Conservation (phyloP, 164 flowering plant genomes). For the Hamamelis virginiana region DNA sequence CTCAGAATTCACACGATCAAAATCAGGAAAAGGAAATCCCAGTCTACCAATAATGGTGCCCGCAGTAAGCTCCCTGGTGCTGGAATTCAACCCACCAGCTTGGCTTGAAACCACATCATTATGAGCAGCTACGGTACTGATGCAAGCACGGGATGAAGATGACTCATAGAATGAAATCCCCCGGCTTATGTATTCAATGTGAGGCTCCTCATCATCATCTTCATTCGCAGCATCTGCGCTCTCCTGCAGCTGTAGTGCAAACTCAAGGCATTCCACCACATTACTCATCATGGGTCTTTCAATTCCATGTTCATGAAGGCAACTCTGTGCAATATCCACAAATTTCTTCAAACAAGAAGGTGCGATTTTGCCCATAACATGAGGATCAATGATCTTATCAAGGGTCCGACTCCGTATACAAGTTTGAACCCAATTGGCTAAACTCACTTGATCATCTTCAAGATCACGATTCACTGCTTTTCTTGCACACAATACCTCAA, state of each 20-base stretch:
- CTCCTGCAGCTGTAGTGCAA: constrained; percentile 33
- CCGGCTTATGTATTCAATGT: too few relatives aligned
- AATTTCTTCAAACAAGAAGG: constrained; percentile 16
- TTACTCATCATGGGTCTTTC: constrained; percentile 29
- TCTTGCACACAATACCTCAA: constrained; percentile 26
- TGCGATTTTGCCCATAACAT: constrained; percentile 19
- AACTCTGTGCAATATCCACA: constrained; percentile 20
- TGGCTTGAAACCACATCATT: too few relatives aligned
- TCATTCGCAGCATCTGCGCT: constrained; percentile 7
- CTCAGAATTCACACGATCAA: too few relatives aligned
- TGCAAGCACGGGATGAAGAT: too few relatives aligned
- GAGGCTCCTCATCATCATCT: too few relatives aligned
- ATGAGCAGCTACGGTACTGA: too few relatives aligned
- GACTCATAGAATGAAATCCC: too few relatives aligned
- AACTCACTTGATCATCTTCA: constrained; percentile 6
- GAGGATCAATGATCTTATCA: constrained; percentile 20
- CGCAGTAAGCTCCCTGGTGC: too few relatives aligned
- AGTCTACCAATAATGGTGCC: too few relatives aligned
- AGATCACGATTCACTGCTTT: background rate
- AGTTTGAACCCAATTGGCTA: constrained; percentile 10
- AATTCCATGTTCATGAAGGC: constrained; percentile 19
- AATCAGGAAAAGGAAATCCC: too few relatives aligned
- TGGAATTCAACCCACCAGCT: too few relatives aligned
- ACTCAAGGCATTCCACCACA: constrained; percentile 22
- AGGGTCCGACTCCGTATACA: constrained; percentile 7